Evolutionary conservation across 2,329 filamentous ascomycete species (phyloP).

Genomic region (Ascocoryne sarcoides): DNA sequence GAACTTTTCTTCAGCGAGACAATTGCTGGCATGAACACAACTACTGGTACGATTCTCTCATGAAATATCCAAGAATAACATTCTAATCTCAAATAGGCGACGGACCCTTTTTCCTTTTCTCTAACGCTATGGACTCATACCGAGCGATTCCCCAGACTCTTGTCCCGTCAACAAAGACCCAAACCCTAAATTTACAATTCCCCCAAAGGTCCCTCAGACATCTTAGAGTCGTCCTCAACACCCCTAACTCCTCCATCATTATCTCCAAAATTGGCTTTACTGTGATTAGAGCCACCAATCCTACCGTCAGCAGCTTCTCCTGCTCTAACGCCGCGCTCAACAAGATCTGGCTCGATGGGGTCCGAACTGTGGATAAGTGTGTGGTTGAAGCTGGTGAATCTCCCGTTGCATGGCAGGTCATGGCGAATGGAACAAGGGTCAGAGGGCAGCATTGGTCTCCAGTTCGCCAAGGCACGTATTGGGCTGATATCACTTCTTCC

Average conservation of each 20-base stretch:
- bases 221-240: slow-evolving; percentile 16
- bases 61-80: too few relatives aligned
- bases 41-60: too few relatives aligned
- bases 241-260: slow-evolving; percentile 13
- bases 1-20: slow-evolving; percentile 21
- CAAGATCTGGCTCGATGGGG: slow-evolving; percentile 19
- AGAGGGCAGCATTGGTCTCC: slow-evolving; percentile 19
- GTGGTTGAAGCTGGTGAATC: slow-evolving; percentile 17
- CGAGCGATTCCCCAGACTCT: slow-evolving; percentile 11
- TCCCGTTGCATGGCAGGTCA: slow-evolving; percentile 17
- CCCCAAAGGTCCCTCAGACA: slow-evolving; percentile 19
- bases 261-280: slow-evolving; percentile 15
- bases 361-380: slow-evolving; percentile 17
- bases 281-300: slow-evolving; percentile 8
- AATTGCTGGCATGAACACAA: slow-evolving; percentile 10
- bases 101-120: slow-evolving; percentile 20
- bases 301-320: slow-evolving; percentile 11
- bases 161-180: slow-evolving; percentile 6
- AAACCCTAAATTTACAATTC: slow-evolving; percentile 7
- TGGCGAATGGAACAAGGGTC: slow-evolving; percentile 13
- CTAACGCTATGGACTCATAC: slow-evolving; percentile 23
- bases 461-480: slow-evolving; percentile 17
- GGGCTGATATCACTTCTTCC: slow-evolving; percentile 11
- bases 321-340: slow-evolving; percentile 17
- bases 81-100: slow-evolving; percentile 16